These are phyloP conservation scores for Tetrahymena borealis DNA, from an alignment of 73 alveolate species.

Conservation along the genomic window DNA sequence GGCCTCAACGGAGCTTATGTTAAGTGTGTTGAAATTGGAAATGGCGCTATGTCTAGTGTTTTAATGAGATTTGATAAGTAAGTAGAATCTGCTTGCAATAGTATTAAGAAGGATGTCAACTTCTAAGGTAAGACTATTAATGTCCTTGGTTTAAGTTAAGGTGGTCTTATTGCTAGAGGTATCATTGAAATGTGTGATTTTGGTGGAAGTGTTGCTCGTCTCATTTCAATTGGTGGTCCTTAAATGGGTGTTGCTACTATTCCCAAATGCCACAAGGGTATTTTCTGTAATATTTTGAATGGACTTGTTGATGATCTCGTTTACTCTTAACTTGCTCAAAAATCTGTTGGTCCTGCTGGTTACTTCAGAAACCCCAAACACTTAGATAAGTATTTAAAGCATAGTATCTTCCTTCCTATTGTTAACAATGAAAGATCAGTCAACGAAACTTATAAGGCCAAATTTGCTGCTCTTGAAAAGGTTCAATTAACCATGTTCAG, in stretches of 20 bases:
- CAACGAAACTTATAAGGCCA: slow-evolving; percentile 48
- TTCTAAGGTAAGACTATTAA: slow-evolving; percentile 62
- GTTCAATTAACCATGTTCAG: slow-evolving; percentile 57
- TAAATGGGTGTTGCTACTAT: slow-evolving; percentile 72
- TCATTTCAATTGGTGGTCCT: slow-evolving; percentile 81
- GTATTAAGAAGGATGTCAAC: slow-evolving; percentile 47
- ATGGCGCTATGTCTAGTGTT: slow-evolving; percentile 40
- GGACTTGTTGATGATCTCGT: slow-evolving; percentile 50
- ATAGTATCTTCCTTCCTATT: slow-evolving; percentile 55
- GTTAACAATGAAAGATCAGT: slow-evolving; percentile 48
- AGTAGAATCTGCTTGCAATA: slow-evolving; percentile 55
- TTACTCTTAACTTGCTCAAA: slow-evolving; percentile 47
- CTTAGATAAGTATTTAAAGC: slow-evolving; percentile 25
- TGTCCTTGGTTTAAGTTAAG: slow-evolving; percentile 77
- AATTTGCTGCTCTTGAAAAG: slow-evolving; percentile 48
- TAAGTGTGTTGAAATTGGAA: slow-evolving; percentile 64
- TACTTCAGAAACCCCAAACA: slow-evolving; percentile 73
- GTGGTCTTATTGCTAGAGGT: slow-evolving; percentile 82
- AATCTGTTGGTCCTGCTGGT: slow-evolving; percentile 81
- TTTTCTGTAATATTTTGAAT: slow-evolving; percentile 48
- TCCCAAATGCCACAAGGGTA: slow-evolving; percentile 57
- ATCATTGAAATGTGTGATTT: slow-evolving; percentile 78
- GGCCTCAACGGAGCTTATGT: background rate
- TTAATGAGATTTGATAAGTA: slow-evolving; percentile 47
- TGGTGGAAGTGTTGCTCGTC: slow-evolving; percentile 62